phyloP scores from a whole-genome alignment of 108 stramenopile genomes.

The Skeletonema menzelii region DNA sequence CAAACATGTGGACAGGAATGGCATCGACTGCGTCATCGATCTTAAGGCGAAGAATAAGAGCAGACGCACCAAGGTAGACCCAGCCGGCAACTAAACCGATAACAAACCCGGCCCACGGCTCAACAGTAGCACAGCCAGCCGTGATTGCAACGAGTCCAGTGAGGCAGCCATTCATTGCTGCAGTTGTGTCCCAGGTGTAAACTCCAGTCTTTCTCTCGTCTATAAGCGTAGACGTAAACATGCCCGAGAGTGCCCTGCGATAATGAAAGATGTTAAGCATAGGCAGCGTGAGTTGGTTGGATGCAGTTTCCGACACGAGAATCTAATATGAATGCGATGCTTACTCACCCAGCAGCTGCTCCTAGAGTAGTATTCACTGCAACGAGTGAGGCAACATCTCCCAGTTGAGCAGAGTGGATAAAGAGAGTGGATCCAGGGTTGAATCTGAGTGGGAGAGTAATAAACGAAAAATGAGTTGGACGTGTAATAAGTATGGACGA shows the following conservation, averaged over 20 bases:
- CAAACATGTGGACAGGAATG: constrained; percentile 70
- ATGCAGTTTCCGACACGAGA: background rate
- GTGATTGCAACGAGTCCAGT: constrained; percentile 79
- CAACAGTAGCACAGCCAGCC: constrained; percentile 62
- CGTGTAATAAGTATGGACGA: no score
- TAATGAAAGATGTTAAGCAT: background rate
- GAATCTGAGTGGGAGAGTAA: constrained; percentile 74
- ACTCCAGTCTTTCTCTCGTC: constrained; percentile 45
- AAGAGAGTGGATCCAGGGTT: constrained; percentile 84
- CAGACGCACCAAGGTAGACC: constrained; percentile 47
- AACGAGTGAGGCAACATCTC: constrained; percentile 64
- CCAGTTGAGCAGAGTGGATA: constrained; percentile 23
- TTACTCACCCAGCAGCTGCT: constrained; percentile 18
- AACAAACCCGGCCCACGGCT: constrained; percentile 78
- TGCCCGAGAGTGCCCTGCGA: constrained; percentile 59
- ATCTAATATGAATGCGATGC: constrained; percentile 10
- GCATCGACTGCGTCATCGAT: constrained; percentile 79
- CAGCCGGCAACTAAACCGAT: constrained; percentile 71
- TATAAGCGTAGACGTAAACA: constrained; percentile 61
- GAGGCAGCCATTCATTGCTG: constrained; percentile 55
- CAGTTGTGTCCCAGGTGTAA: constrained; percentile 55
- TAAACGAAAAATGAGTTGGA: background rate
- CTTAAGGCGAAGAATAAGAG: constrained; percentile 47
- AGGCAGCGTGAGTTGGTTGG: no score
- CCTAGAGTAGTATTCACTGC: constrained; percentile 75